These are phyloP conservation scores for Pontederia crassipes DNA, from an alignment of 176 grass and related monocot genomes.

Conservation along the genomic window DNA sequence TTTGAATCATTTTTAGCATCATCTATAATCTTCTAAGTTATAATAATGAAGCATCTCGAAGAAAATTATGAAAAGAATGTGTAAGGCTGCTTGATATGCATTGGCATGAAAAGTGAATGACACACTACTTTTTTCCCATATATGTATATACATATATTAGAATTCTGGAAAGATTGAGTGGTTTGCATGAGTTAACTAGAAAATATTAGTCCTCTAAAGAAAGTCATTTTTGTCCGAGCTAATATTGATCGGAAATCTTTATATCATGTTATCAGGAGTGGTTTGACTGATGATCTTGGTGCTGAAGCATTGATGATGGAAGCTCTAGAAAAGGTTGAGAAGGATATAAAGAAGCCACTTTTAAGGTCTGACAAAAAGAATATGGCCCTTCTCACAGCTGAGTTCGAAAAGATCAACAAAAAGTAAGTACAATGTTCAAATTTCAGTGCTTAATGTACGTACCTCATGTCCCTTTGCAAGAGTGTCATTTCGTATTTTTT, in stretches of 20 bases:
- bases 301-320: constrained; percentile 74
- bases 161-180: not conserved
- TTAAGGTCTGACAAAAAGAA: constrained; percentile 94
- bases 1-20: too few relatives aligned
- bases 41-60: too few relatives aligned
- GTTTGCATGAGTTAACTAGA: not conserved
- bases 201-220: not conserved
- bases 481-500: not conserved
- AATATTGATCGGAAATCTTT: not conserved
- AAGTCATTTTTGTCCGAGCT: not conserved
- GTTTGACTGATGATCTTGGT: constrained; percentile 57
- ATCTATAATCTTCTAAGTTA: too few relatives aligned
- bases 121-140: too few relatives aligned
- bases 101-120: too few relatives aligned
- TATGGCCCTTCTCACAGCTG: constrained; percentile 55
- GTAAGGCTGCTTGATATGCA: too few relatives aligned
- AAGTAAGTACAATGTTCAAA: constrained; percentile 49
- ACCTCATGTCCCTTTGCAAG: too few relatives aligned
- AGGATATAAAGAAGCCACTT: constrained; percentile 92
- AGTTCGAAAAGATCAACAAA: constrained; percentile 85
- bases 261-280: constrained; percentile 30
- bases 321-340: constrained; percentile 84
- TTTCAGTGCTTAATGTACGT: not conserved
- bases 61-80: too few relatives aligned
- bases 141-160: too few relatives aligned